Conservation (phyloP, 805 yeast species). For the Zygosaccharomyces lentus region DNA sequence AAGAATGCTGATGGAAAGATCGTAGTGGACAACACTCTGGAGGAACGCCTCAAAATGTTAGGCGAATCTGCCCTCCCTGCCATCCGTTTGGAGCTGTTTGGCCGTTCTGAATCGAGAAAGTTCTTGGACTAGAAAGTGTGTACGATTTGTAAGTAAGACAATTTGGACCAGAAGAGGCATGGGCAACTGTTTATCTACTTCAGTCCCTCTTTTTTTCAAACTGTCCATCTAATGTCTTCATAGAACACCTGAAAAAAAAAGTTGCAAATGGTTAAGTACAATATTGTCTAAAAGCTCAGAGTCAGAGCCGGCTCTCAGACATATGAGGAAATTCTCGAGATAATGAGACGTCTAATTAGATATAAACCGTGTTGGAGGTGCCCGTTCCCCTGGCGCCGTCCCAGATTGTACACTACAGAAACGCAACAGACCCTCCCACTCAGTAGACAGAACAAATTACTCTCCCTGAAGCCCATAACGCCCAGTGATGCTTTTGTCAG, state of each 20-base stretch:
- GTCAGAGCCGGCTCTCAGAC: slow-evolving; percentile 5
- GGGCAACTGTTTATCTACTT: neutral
- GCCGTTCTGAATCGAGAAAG: slow-evolving; percentile 79
- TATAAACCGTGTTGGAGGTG: neutral
- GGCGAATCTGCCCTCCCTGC: slow-evolving; percentile 87
- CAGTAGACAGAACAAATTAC: slow-evolving; percentile 12
- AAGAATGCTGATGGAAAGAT: slow-evolving; percentile 73
- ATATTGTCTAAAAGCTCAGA: neutral
- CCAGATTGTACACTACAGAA: slow-evolving; percentile 6
- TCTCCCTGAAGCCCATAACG: slow-evolving; percentile 36
- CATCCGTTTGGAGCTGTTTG: slow-evolving; percentile 83
- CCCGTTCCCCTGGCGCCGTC: neutral
- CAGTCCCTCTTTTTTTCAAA: neutral
- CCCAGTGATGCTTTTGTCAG: slow-evolving; percentile 49
- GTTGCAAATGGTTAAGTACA: neutral
- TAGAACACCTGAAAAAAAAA: neutral
- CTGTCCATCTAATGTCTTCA: neutral
- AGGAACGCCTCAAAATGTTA: slow-evolving; percentile 83
- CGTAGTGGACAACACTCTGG: slow-evolving; percentile 87
- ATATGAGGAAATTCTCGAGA: neutral
- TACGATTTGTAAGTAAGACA: neutral
- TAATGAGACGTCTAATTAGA: slow-evolving; percentile 1
- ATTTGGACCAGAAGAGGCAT: neutral
- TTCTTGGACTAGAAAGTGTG: slow-evolving; percentile 62
- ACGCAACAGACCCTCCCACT: slow-evolving; percentile 7